These are phyloP conservation scores for Glonium stellatum DNA, from an alignment of 495 filamentous ascomycete species.

Conservation along the genomic window DNA sequence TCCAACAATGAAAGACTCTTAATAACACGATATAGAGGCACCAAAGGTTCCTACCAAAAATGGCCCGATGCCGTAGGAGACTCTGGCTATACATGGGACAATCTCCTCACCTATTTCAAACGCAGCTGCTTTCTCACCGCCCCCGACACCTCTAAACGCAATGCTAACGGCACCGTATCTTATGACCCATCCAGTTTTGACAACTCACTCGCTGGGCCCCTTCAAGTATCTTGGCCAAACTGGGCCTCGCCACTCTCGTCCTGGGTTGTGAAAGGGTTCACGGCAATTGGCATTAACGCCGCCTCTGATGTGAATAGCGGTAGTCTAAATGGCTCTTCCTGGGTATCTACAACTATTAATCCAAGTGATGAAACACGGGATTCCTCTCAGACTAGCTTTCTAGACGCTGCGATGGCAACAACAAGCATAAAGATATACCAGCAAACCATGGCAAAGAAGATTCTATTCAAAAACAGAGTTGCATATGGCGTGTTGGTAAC, in stretches of 20 bases:
- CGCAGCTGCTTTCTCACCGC: slow-evolving; percentile 47
- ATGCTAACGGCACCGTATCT: slow-evolving; percentile 40
- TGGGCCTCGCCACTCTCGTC: slow-evolving; percentile 3
- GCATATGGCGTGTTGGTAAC: too few relatives aligned
- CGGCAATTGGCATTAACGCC: slow-evolving; percentile 32
- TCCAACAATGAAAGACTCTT: not conserved
- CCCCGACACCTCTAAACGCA: slow-evolving; percentile 36
- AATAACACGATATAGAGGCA: slow-evolving; percentile 19
- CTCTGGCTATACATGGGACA: slow-evolving; percentile 46
- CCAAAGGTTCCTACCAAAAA: slow-evolving; percentile 39
- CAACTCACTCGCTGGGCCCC: slow-evolving; percentile 1
- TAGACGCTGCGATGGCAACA: too few relatives aligned
- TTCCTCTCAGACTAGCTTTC: slow-evolving; percentile 20
- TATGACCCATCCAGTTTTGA: slow-evolving; percentile 35
- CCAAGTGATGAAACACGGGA: slow-evolving; percentile 20
- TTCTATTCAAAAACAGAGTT: slow-evolving; percentile 27
- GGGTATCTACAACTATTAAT: slow-evolving; percentile 29
- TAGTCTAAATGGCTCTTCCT: slow-evolving; percentile 32
- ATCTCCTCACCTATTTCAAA: slow-evolving; percentile 49
- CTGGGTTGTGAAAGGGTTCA: slow-evolving; percentile 16
- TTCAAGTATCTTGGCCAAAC: slow-evolving; percentile 20
- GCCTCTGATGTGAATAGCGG: slow-evolving; percentile 36
- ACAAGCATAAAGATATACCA: too few relatives aligned
- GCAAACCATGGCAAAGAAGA: slow-evolving; percentile 2
- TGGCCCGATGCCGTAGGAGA: slow-evolving; percentile 56